These are phyloP conservation scores for Fulvia fulva DNA, from an alignment of 2,329 filamentous ascomycete genomes.

Conservation along the genomic window DNA sequence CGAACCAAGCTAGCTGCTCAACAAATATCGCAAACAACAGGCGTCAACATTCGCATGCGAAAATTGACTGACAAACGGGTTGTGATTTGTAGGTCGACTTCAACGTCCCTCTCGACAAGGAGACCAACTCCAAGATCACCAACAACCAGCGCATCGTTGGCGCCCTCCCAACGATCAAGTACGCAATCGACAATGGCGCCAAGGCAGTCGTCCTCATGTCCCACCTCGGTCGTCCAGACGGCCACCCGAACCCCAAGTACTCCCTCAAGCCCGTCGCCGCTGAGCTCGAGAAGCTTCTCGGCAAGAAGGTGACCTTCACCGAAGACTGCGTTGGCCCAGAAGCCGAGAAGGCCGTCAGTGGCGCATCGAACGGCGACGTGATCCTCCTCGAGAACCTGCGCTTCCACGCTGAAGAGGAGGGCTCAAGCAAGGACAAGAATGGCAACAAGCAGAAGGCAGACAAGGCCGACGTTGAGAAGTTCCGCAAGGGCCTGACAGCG, in stretches of 20 bases:
- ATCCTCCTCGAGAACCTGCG: constrained; percentile 95
- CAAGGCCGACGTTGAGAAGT: constrained; percentile 84
- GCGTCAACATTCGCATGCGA: not conserved
- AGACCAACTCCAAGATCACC: constrained; percentile 77
- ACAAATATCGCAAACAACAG: not conserved
- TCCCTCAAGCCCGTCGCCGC: constrained; percentile 83
- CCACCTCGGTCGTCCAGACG: constrained; percentile 93
- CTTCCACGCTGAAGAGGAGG: constrained; percentile 98
- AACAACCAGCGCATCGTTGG: constrained; percentile 98
- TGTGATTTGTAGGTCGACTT: constrained; percentile 76
- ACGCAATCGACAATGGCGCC: constrained; percentile 39
- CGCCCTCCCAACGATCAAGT: constrained; percentile 53
- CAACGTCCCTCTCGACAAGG: constrained; percentile 92
- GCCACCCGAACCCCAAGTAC: constrained; percentile 86
- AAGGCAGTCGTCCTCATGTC: constrained; percentile 91
- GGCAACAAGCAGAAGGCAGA: constrained; percentile 99
- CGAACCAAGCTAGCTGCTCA: not conserved
- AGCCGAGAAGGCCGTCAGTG: constrained; percentile 84
- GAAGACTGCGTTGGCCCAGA: constrained; percentile 86
- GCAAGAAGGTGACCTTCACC: constrained; percentile 80
- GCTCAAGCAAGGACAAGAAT: constrained; percentile 85
- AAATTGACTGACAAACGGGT: not conserved
- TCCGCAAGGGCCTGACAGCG: constrained; percentile 90
- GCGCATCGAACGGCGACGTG: constrained; percentile 74
- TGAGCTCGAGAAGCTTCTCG: constrained; percentile 73